Evolutionary conservation across 148 eudicot genomes (phyloP), one percentile per base, ranked within the genome.

Genomic region (Vaccinium myrtillus): DNA sequence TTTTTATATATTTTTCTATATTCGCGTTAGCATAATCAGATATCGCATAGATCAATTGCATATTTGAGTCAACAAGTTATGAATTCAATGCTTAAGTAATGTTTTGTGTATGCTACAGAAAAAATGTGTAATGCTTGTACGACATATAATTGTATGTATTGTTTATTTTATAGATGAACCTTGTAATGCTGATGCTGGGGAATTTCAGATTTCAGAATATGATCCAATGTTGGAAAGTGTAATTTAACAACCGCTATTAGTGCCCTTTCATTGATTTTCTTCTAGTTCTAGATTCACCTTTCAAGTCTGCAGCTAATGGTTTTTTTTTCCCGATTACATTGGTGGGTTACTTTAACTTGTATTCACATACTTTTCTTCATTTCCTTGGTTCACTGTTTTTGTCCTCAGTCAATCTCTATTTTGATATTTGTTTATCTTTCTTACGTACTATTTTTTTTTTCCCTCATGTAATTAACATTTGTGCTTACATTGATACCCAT

Each of bases 381-480:
- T 43, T 16, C n/a, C 43, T 74, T 43, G 77, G 25, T 67, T 67
- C 51, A 43, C 43, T 74, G 19, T 43, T n/a, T 8, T 9, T 74
- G 12, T 18, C 23, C 51, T 43, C 77, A 5, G 50, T 74, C 25
- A 16, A 14, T 43, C 50, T 74, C 25, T 23, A 39, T 13, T 10
- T 81, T 16, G 6, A 7, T 56, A 53, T 70, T 80, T 56, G 0
- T 82, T 7, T 82, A 3, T n/a, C 21, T 19, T 63, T 73, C 61
- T 71, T 77, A n/a, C 14, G 25, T 30, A 92, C 81, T 96, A 85
- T 36, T 76, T 23, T 5, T 65, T 30, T 12, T 61, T n/a, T 14
- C 61, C 59, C 36, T 77, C 27, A 9, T 19, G 25, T 13, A 84
- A 92, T 95, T 18, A 96, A 95, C 77, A 11, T 25, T 69, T 39